Evolutionary conservation across 169 alveolate genomes (phyloP).

Genomic region (Plasmodium yoelii): DNA sequence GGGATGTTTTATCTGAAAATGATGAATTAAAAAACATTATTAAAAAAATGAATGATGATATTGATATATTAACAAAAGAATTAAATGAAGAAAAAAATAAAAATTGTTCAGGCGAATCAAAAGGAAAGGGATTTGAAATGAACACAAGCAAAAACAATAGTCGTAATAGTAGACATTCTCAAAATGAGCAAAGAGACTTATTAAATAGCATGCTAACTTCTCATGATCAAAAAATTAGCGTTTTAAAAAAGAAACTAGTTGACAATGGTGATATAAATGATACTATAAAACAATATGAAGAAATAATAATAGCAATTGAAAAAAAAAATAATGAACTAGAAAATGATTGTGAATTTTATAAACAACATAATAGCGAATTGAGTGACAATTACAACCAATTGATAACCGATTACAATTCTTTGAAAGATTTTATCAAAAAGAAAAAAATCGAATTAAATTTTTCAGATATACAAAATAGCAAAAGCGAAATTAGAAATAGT

Average conservation of each 20-base stretch:
- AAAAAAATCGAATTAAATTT: constrained; percentile 24
- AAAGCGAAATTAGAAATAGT: not conserved
- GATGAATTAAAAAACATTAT: constrained; percentile 52
- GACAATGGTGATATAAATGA: not conserved
- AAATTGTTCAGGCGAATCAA: not conserved
- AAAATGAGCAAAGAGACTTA: not conserved
- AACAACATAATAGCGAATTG: constrained; percentile 33
- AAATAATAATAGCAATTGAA: constrained; percentile 40
- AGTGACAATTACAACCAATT: constrained; percentile 31
- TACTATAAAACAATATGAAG: constrained; percentile 42
- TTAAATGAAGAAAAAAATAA: constrained; percentile 20
- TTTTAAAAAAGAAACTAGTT: too few relatives aligned
- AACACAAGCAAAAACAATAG: not conserved
- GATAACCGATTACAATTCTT: constrained; percentile 24
- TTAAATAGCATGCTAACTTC: too few relatives aligned
- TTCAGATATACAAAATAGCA: not conserved
- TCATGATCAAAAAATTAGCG: too few relatives aligned
- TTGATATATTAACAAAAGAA: constrained; percentile 4
- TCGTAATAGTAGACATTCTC: not conserved
- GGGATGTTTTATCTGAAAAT: constrained; percentile 29
- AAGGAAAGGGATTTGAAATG: not conserved
- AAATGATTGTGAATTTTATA: constrained; percentile 35
- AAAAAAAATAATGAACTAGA: constrained; percentile 53
- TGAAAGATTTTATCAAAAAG: constrained; percentile 32
- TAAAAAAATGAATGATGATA: constrained; percentile 52